A percentile compares a stretch with the other conserved stretches of the same genome.
These are phyloP conservation scores for Aureobasidium sp. DNA, from an alignment of 2,329 filamentous ascomycete species.

Conservation along the genomic window DNA sequence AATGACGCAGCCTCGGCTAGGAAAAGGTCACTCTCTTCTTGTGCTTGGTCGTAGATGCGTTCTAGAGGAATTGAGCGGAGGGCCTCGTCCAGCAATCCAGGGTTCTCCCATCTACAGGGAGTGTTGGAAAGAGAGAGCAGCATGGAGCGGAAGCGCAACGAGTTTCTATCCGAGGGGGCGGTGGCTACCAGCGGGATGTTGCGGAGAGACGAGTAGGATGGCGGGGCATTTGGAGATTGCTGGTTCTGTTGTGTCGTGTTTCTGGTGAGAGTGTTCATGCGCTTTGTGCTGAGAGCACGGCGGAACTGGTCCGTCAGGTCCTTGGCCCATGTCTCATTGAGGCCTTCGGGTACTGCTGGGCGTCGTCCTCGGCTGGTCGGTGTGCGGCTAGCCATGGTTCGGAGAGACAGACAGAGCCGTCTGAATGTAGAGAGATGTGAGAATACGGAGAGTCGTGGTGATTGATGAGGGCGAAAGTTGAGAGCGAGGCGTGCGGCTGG, in stretches of 20 bases:
- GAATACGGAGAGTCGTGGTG: background rate
- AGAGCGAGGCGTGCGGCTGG: background rate
- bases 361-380: constrained; percentile 6
- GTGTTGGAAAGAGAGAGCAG: constrained; percentile 80
- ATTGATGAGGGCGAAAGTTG: background rate
- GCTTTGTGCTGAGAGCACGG: constrained; percentile 75
- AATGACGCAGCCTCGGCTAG: constrained; percentile 83
- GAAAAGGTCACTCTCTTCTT: constrained; percentile 85
- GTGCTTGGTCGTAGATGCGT: constrained; percentile 85
- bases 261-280: constrained; percentile 65
- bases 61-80: constrained; percentile 80
- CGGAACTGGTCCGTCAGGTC: constrained; percentile 81
- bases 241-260: constrained; percentile 27
- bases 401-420: background rate
- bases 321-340: constrained; percentile 62
- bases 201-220: constrained; percentile 52
- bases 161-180: constrained; percentile 53
- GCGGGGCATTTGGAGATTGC: constrained; percentile 32
- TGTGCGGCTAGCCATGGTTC: constrained; percentile 12
- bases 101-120: constrained; percentile 93
- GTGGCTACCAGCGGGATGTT: constrained; percentile 66
- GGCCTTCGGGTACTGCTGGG: constrained; percentile 8
- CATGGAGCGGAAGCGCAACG: constrained; percentile 55
- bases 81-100: constrained; percentile 86
- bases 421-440: background rate